Evolutionary conservation across 805 yeast species (phyloP), one percentile per base, ranked within the genome.

Genomic region (Trichomonascus vanleenenianus): DNA sequence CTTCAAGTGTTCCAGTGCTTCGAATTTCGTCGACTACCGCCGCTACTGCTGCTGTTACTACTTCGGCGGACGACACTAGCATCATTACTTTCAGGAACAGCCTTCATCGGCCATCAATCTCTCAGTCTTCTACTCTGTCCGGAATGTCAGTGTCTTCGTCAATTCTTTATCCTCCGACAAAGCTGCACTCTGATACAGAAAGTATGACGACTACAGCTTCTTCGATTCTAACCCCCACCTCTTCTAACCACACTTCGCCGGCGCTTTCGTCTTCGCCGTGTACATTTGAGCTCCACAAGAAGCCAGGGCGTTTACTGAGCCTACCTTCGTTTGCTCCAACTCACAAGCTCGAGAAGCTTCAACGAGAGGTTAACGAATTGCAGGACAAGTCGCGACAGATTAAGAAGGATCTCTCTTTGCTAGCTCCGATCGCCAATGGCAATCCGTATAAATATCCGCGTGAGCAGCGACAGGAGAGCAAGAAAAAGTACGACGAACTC

Each of bases 301-400:
- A 22, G 27, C 27, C 27, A 5, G 27, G 27, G 27, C 27, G 27
- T 4, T 8, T 22, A 8, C 8, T 22, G 27, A 22, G 27, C 27
- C 27, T 22, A 8, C 27, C 27, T 4, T 22, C 27, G 4, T 22
- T 22, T 22, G 27, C 27, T 22, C 27, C 27, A 22, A 22, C 27
- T 8, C 27, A 22, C 27, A 43, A 43, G 41, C 16, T 48, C 16
- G 48, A 33, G 12, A 20, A 27, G 16, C 44, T 45, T 9, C 45
- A 44, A 31, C 33, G 39, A n/a, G 44, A 42, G 11, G 39, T 45
- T 33, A 46, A 48, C n/a, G 32, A 16, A 14, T 33, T 45, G 11
- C 35, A 42, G 25, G 18, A 34, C 38, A 38, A 41, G 30, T 37
- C 41, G 3, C 39, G 41, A n/a, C 18, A 16, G 19, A 20, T 48